These are phyloP conservation scores for Microcyclospora pomicola DNA, from an alignment of 2,329 filamentous ascomycete genomes.

Conservation along the genomic window DNA sequence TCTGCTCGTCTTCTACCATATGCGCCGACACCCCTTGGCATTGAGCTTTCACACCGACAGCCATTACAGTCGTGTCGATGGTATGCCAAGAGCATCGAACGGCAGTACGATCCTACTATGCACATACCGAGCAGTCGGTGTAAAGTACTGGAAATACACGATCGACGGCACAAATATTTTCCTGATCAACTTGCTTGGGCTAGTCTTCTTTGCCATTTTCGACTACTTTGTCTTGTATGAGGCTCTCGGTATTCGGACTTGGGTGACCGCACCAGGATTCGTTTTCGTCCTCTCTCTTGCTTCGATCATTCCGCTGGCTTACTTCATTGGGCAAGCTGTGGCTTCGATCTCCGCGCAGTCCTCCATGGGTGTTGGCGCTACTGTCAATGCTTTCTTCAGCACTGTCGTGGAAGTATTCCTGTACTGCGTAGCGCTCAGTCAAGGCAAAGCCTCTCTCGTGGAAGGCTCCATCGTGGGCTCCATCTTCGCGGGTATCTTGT, in stretches of 20 bases:
- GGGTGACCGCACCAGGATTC: constrained; percentile 70
- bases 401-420: constrained; percentile 96
- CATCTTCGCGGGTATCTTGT: constrained; percentile 91
- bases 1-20: constrained; percentile 74
- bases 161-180: constrained; percentile 98
- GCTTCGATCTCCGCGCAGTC: constrained; percentile 97
- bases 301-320: constrained; percentile 91
- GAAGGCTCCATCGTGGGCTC: constrained; percentile 96
- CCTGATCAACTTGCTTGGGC: constrained; percentile 86
- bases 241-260: constrained; percentile 53
- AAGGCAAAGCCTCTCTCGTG: constrained; percentile 85
- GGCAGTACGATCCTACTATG: constrained; percentile 67
- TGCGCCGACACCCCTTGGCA: constrained; percentile 82
- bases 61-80: constrained; percentile 51
- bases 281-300: constrained; percentile 72
- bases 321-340: constrained; percentile 97
- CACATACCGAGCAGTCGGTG: constrained; percentile 88
- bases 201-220: constrained; percentile 88
- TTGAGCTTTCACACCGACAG: constrained; percentile 85
- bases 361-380: constrained; percentile 93
- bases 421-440: constrained; percentile 83
- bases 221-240: constrained; percentile 73
- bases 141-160: constrained; percentile 98
- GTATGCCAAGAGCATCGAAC: constrained; percentile 49
- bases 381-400: constrained; percentile 96